Conservation (phyloP, 2,329 filamentous ascomycete species). For the Microsporum canis region DNA sequence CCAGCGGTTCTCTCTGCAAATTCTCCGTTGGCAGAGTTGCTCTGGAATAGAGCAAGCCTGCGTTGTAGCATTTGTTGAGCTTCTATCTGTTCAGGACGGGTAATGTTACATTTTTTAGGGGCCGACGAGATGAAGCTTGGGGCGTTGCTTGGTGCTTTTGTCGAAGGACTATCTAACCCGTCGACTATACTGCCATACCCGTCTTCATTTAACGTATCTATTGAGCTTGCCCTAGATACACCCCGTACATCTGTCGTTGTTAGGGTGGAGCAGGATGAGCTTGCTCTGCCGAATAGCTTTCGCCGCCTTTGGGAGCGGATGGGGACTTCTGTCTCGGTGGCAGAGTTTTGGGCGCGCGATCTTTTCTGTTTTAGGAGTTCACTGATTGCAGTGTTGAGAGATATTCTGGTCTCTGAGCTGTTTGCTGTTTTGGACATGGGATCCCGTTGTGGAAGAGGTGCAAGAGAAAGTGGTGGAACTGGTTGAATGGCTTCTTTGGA, state of each 20-base stretch:
- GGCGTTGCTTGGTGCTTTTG: slow-evolving; percentile 18
- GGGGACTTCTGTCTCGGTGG: slow-evolving; percentile 16
- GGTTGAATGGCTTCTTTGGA: slow-evolving; percentile 8
- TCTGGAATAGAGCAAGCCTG: slow-evolving; percentile 12
- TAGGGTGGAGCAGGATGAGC: slow-evolving; percentile 29
- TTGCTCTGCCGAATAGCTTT: slow-evolving; percentile 33
- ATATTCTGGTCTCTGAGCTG: slow-evolving; percentile 3
- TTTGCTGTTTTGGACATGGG: not conserved
- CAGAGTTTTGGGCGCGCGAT: slow-evolving; percentile 22
- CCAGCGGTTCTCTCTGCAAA: slow-evolving; percentile 18
- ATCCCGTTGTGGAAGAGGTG: not conserved
- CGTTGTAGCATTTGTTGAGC: slow-evolving; percentile 12
- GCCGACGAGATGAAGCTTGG: slow-evolving; percentile 25
- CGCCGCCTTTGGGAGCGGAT: slow-evolving; percentile 22
- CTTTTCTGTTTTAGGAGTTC: slow-evolving; percentile 33
- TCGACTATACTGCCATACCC: slow-evolving; percentile 30
- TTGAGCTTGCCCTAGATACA: slow-evolving; percentile 38
- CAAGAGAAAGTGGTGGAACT: not conserved
- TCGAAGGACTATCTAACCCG: slow-evolving; percentile 17
- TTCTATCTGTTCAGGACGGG: slow-evolving; percentile 6
- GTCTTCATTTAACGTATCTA: slow-evolving; percentile 39
- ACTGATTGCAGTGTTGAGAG: slow-evolving; percentile 24
- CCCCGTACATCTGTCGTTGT: slow-evolving; percentile 12
- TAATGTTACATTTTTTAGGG: slow-evolving; percentile 13
- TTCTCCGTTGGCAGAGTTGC: slow-evolving; percentile 16